Evolutionary conservation across 345 rosid genomes (phyloP).

Genomic region (Syzygium grande): DNA sequence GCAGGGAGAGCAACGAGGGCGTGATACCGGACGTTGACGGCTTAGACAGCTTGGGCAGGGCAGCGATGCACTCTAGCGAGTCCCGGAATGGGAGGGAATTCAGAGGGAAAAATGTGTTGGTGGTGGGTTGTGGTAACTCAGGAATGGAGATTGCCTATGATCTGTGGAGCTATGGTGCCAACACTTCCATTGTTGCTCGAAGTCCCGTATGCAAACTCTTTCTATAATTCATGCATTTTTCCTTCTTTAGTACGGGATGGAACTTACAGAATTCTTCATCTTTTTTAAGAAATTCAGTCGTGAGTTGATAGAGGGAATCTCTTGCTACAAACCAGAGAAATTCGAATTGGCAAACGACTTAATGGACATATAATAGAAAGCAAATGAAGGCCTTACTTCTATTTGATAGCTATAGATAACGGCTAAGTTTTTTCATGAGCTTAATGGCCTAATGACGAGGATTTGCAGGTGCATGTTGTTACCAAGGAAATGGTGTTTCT

Average conservation of each 20-base stretch:
- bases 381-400: background rate
- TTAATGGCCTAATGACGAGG: background rate
- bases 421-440: background rate
- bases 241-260: background rate
- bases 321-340: background rate
- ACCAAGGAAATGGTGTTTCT: constrained; percentile 4
- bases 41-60: constrained; percentile 26
- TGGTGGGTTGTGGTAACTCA: constrained; percentile 59
- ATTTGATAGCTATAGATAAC: background rate
- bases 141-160: constrained; percentile 55
- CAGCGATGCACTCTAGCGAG: constrained; percentile 31
- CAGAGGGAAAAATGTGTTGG: constrained; percentile 33
- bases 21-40: constrained; percentile 30
- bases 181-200: constrained; percentile 29
- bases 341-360: background rate
- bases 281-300: no score
- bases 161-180: constrained; percentile 22
- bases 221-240: background rate
- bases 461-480: constrained; percentile 10
- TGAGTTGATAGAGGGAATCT: background rate
- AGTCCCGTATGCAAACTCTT: constrained; percentile 19
- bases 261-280: no score
- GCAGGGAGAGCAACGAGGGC: constrained; percentile 37
- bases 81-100: constrained; percentile 21
- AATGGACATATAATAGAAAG: background rate